These are phyloP conservation scores for Botrytis sinoallii DNA, from an alignment of 2,329 filamentous ascomycete species.

Conservation along the genomic window DNA sequence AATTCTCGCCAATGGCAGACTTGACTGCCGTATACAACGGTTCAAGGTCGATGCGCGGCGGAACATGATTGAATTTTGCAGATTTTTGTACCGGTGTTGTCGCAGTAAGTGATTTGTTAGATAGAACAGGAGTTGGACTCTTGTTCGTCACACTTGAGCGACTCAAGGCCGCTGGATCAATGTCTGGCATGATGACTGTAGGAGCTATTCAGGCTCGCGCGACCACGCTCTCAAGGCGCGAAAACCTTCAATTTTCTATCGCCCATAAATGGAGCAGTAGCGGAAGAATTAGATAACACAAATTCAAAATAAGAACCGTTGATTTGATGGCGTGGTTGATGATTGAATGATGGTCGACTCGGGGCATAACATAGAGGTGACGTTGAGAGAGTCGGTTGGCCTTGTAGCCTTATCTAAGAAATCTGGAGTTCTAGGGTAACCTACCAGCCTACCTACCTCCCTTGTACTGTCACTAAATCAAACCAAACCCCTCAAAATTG, in stretches of 20 bases:
- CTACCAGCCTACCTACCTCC: conserved; percentile 1
- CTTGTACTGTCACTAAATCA: not conserved
- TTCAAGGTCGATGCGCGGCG: conserved; percentile 65
- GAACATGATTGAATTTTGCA: conserved; percentile 60
- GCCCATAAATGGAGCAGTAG: conserved; percentile 33
- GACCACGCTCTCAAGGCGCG: conserved; percentile 32
- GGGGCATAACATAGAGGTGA: conserved; percentile 21
- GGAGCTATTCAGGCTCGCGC: conserved; percentile 24
- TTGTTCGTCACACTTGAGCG: conserved; percentile 49
- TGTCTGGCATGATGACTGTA: conserved; percentile 57
- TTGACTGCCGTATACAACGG: conserved; percentile 62
- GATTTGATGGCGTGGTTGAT: conserved; percentile 26
- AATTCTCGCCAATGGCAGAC: conserved; percentile 59
- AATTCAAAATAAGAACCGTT: conserved; percentile 28
- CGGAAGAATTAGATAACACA: conserved; percentile 28
- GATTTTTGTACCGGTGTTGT: conserved; percentile 47
- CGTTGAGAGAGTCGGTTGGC: conserved; percentile 20
- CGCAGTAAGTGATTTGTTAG: conserved; percentile 57
- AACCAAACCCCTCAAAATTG: conserved; percentile 1
- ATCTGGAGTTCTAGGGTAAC: conserved; percentile 17
- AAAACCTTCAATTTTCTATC: conserved; percentile 26
- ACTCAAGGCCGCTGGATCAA: conserved; percentile 68
- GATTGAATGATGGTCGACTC: conserved; percentile 24
- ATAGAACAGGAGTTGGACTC: conserved; percentile 57
- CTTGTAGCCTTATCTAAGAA: conserved; percentile 19